Evolutionary conservation across 225 moss, liverwort and hornwort species (phyloP), one percentile per base, ranked within the genome.

Genomic region (Sphagnum contortum): DNA sequence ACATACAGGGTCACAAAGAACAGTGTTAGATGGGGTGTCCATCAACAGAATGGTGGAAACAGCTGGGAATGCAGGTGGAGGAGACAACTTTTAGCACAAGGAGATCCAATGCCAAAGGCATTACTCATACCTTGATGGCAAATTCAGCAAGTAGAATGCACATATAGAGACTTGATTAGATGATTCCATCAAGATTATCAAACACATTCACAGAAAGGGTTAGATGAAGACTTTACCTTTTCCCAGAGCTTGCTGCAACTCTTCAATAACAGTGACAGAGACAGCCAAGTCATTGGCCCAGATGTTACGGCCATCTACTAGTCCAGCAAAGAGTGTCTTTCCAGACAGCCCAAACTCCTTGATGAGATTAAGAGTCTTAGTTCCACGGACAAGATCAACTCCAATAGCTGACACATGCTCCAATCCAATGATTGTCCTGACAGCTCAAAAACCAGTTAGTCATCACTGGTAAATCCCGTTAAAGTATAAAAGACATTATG

Each of bases 281-380:
- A 81, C 87, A 52, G 81, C 74, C 79, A 92, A 64, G 50, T 87
- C 87, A 50, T 87, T 87, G 11, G 87, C 80, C 87, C 87, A 87
- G 55, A 87, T 80, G 60, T 92, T 92, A 4, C 92, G 89, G 9
- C 89, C 89, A 66, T 92, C 92, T 53, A 92, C 92, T 6, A 92
- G 78, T 4, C 92, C 92, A 0, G 92, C 92, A 55, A 86, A 70
- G 66, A 92, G 50, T 6, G 80, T 85, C 71, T 82, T 88, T 3
- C 77, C 80, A 0, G 45, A 83, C 0, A 89, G 53, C 9, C 92
- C 89, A 2, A 77, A 48, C 68, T 83, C 80, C 77, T 82, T 88
- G 65, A 92, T 84, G 65, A 89, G 57, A 3, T 57, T 66, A 73
- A 92, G 48, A 0, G 89, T 89, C 75, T 83, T 79, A 7, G 80